These are phyloP conservation scores for Hygrophoropsis aurantiaca DNA, from an alignment of 768 basidiomycete genomes.

Conservation along the genomic window DNA sequence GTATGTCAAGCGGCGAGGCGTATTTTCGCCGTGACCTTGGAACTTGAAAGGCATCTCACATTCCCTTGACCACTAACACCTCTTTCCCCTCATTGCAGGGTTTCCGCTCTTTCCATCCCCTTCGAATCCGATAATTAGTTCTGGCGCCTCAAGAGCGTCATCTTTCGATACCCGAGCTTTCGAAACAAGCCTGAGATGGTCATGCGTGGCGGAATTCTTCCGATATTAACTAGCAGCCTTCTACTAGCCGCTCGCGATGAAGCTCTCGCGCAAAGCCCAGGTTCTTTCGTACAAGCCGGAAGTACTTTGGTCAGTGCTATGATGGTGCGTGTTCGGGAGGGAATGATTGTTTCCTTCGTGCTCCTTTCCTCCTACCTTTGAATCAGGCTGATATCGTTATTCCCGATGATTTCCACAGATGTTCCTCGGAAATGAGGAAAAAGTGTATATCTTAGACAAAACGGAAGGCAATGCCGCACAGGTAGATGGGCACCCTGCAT, in stretches of 20 bases:
- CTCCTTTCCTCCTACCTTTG: not conserved
- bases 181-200: too few species aligned
- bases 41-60: too few species aligned
- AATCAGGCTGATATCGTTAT: slow-evolving; percentile 1
- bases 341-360: not conserved
- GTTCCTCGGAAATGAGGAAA: slow-evolving; percentile 76
- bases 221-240: too few species aligned
- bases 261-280: slow-evolving; percentile 15
- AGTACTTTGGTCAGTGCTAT: slow-evolving; percentile 47
- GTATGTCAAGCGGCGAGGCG: too few species aligned
- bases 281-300: slow-evolving; percentile 19
- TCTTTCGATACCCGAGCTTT: too few species aligned
- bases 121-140: too few species aligned
- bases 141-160: too few species aligned
- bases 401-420: slow-evolving; percentile 42
- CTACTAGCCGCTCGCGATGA: too few species aligned
- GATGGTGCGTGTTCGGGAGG: slow-evolving; percentile 40
- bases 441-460: slow-evolving; percentile 90
- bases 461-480: slow-evolving; percentile 70
- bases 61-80: not conserved
- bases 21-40: too few species aligned
- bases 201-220: too few species aligned
- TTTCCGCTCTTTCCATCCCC: not conserved
- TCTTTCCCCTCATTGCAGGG: not conserved
- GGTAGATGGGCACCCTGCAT: slow-evolving; percentile 70